Percentiles rank a stretch among this genome's conserved stretches.
Evolutionary conservation across 1,284 basidiomycete species (phyloP).

Genomic region (Acaromyces ingoldii): DNA sequence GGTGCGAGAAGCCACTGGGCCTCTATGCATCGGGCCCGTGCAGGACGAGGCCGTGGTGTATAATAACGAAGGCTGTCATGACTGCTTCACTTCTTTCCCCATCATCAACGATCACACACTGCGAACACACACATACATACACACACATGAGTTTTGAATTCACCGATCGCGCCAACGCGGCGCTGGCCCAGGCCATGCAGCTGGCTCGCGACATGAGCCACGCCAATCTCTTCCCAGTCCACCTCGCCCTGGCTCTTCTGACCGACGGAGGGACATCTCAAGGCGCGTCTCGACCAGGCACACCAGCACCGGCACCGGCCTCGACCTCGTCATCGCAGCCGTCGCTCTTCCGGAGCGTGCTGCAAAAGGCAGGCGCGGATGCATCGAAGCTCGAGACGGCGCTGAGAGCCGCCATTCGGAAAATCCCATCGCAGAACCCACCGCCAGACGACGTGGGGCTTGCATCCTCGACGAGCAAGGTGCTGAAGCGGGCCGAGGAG

Average conservation of each 20-base stretch:
- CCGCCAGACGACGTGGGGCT: constrained; percentile 44
- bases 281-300: constrained; percentile 12
- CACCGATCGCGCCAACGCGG: constrained; percentile 70
- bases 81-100: too few species aligned
- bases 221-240: constrained; percentile 65
- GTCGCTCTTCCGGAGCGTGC: constrained; percentile 69
- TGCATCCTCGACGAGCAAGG: constrained; percentile 31
- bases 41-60: too few species aligned
- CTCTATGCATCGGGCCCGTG: too few species aligned
- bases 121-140: too few species aligned
- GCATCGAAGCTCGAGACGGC: constrained; percentile 48
- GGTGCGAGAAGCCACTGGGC: too few species aligned
- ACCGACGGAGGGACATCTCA: constrained; percentile 51
- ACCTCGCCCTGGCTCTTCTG: constrained; percentile 70
- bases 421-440: constrained; percentile 46
- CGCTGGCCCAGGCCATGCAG: constrained; percentile 66
- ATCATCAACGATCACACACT: too few species aligned
- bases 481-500: constrained; percentile 40
- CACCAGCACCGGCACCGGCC: constrained; percentile 34
- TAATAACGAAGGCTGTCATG: too few species aligned
- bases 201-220: constrained; percentile 76
- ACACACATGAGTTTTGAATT: too few species aligned
- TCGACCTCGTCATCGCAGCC: constrained; percentile 47
- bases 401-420: constrained; percentile 36
- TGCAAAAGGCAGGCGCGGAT: constrained; percentile 72